Evolutionary conservation across 2,329 filamentous ascomycete genomes (phyloP), one percentile per base, ranked within the genome.

Genomic region (Cytospora paraplurivora): DNA sequence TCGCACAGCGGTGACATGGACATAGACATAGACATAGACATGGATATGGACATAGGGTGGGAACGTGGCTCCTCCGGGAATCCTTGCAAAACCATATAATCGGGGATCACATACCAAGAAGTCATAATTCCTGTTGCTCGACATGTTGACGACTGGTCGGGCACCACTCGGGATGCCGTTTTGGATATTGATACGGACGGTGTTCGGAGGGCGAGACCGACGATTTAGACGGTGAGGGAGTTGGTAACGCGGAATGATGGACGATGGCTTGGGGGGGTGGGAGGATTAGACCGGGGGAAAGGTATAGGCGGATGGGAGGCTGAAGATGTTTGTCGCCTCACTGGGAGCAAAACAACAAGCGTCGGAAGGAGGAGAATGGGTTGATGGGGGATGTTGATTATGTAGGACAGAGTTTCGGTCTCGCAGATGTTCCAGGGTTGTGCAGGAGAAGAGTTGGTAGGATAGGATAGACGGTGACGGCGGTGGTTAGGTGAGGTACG

Each of bases 41-140:
- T 62, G 62, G 67, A 57, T 4, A 19, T n/a, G 44, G 44, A 67
- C n/a, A n/a, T n/a, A n/a, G n/a, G n/a, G 27, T 68, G 60, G 62
- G 54, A 62, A 62, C 57, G 64, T 66, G 64, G 50, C 64, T 63
- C 64, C 65, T 61, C 63, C 62, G 58, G 53, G 62, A 61, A 21
- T 7, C n/a, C 44, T 64, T 64, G 66, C 61, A 27, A 49, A 49
- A 49, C 52, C 55, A 35, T 56, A 41, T 17, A 69, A 64, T 66
- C 68, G 67, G 64, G 68, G 66, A 53, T 56, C 66, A 79, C 88
- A 75, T 88, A 98, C 94, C 80, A 99, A 85, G 79, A 98, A 98
- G 79, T 99, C 95, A 81, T 99, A 99, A 84, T 99, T 99, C 79
- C 95, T 88, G 84, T 94, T 96, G 78, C 91, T 92, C 74, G 95